Percentiles rank a stretch among this genome's conserved stretches.
phyloP scores from a whole-genome alignment of 306 rosid species.

The Cucumis cinereus region DNA sequence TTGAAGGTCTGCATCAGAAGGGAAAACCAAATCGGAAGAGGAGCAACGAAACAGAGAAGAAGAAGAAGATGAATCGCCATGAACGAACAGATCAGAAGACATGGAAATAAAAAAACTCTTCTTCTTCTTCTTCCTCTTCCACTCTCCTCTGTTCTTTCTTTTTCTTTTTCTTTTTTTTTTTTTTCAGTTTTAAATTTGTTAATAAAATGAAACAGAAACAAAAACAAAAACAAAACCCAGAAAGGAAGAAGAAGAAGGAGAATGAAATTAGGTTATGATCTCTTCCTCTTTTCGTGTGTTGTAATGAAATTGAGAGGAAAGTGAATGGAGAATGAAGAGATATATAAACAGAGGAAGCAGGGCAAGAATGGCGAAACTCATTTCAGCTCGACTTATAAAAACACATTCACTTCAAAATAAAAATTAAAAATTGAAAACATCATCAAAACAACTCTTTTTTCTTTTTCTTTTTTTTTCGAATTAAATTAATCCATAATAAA shows the following conservation, averaged over 20 bases:
- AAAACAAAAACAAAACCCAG: background rate
- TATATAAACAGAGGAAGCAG: background rate
- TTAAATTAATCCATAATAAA: background rate
- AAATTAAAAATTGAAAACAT: background rate
- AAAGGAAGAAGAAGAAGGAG: background rate
- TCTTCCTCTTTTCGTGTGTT: background rate
- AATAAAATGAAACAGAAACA: background rate
- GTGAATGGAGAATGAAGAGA: background rate
- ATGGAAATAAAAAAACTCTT: conserved; percentile 16
- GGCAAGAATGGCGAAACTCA: background rate
- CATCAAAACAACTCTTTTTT: background rate
- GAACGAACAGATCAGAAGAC: conserved; percentile 53
- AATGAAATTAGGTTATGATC: background rate
- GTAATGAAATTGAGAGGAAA: background rate
- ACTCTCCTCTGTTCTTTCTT: background rate
- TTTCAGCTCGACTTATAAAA: background rate
- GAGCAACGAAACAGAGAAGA: conserved; percentile 26
- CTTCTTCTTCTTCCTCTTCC: background rate
- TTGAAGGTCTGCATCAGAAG: conserved; percentile 32
- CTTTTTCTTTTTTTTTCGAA: background rate
- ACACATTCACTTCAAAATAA: background rate
- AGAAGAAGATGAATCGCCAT: conserved; percentile 13
- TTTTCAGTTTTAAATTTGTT: background rate
- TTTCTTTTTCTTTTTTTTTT: background rate
- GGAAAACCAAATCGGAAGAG: conserved; percentile 18